Percentiles rank a stretch among this genome's conserved stretches.
Evolutionary conservation across 495 filamentous ascomycete species (phyloP).

Genomic region (Staphylotrichum tortipilum): DNA sequence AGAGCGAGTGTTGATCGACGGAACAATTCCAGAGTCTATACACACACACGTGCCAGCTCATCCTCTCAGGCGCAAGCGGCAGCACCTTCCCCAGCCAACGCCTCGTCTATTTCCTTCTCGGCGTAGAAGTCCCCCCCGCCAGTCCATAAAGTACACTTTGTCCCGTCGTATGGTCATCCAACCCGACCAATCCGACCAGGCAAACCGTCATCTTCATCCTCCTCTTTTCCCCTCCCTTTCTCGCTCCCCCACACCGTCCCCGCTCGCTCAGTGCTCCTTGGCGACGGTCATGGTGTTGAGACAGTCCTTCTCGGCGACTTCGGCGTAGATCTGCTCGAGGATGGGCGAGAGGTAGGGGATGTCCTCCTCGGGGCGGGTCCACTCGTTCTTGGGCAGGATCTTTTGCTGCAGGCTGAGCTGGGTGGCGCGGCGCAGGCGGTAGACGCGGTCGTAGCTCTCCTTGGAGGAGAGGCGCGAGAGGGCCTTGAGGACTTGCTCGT

Average conservation of each 20-base stretch:
- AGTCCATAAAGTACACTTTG: slow-evolving; percentile 5
- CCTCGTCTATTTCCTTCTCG: background rate
- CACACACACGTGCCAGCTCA: slow-evolving; percentile 9
- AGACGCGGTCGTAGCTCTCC: slow-evolving; percentile 92
- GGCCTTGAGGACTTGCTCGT: slow-evolving; percentile 72
- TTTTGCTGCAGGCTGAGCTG: slow-evolving; percentile 70
- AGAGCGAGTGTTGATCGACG: slow-evolving; percentile 3
- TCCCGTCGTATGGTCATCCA: background rate
- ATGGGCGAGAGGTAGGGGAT: slow-evolving; percentile 25
- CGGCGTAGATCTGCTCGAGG: slow-evolving; percentile 46
- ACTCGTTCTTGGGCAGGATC: slow-evolving; percentile 71
- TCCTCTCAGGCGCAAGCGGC: background rate
- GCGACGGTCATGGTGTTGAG: slow-evolving; percentile 70
- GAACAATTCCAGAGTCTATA: slow-evolving; percentile 12
- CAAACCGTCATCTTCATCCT: background rate
- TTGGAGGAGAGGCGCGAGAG: slow-evolving; percentile 84
- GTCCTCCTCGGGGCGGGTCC: slow-evolving; percentile 50
- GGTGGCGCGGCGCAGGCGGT: slow-evolving; percentile 88
- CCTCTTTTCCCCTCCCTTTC: background rate
- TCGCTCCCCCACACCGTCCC: background rate
- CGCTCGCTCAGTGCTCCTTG: slow-evolving; percentile 46
- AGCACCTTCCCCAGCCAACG: background rate
- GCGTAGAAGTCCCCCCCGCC: background rate
- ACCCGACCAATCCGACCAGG: background rate
- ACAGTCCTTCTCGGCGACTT: slow-evolving; percentile 69